These are phyloP conservation scores for Candida hungchunana DNA, from an alignment of 805 yeast species.

Conservation along the genomic window DNA sequence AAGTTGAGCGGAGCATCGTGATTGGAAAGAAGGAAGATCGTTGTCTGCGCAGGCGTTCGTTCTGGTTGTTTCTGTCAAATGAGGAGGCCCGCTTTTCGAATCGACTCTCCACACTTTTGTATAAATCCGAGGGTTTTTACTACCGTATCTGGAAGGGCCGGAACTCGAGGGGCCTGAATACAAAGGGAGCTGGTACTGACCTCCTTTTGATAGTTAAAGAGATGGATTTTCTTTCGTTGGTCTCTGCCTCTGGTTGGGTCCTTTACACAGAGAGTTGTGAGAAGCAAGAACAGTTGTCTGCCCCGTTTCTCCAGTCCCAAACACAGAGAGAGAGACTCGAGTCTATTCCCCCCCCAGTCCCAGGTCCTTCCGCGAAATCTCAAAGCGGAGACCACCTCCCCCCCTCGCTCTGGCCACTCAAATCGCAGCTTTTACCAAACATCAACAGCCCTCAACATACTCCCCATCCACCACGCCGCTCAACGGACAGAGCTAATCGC, in stretches of 20 bases:
- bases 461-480: background rate
- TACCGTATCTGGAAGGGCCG: no score
- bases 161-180: no score
- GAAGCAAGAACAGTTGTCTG: no score
- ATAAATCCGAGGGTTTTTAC: no score
- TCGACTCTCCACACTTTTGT: slow-evolving; percentile 2
- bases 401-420: background rate
- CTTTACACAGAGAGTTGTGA: no score
- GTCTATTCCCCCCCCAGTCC: no score
- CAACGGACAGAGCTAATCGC: background rate
- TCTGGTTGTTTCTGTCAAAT: background rate
- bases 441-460: background rate
- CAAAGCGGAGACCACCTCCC: slow-evolving; percentile 1
- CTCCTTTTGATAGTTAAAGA: no score
- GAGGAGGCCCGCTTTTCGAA: slow-evolving; percentile 4
- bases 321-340: no score
- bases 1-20: slow-evolving; percentile 1
- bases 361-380: background rate
- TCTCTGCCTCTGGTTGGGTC: no score
- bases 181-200: no score
- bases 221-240: no score
- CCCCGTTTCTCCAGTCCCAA: no score
- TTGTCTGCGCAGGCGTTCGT: background rate
- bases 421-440: slow-evolving; percentile 1
- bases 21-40: background rate